Conservation (phyloP, 116 monocot genomes). For the Phalaenopsis hybrid region DNA sequence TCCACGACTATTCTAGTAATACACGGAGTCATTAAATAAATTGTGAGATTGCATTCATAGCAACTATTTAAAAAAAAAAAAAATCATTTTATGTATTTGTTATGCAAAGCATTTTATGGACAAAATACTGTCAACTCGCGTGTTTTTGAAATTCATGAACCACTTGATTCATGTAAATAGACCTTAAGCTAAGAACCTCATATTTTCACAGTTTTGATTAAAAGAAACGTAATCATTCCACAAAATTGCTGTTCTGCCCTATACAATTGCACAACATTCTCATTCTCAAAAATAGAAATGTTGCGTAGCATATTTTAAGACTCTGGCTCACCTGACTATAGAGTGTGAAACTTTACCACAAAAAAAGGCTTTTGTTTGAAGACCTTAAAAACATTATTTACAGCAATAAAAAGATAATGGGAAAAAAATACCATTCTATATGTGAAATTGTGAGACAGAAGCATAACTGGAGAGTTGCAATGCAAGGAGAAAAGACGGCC, state of each 20-base stretch:
- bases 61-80: too few relatives aligned
- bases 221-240: neutral
- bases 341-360: neutral
- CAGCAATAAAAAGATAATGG: neutral
- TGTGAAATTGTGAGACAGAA: neutral
- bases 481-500: neutral
- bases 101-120: neutral
- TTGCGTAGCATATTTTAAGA: neutral
- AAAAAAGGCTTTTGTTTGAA: neutral
- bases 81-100: too few relatives aligned
- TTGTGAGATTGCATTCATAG: too few relatives aligned
- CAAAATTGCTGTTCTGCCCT: neutral
- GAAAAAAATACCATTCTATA: neutral
- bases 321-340: neutral
- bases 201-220: neutral
- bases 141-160: too few relatives aligned
- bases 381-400: constrained; percentile 1
- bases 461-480: neutral
- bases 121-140: neutral
- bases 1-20: too few relatives aligned
- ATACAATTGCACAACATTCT: neutral
- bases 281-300: neutral
- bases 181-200: neutral
- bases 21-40: too few relatives aligned
- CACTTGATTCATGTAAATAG: neutral